These are phyloP conservation scores for Rhodamnia argentea DNA, from an alignment of 345 rosid species.

Conservation along the genomic window DNA sequence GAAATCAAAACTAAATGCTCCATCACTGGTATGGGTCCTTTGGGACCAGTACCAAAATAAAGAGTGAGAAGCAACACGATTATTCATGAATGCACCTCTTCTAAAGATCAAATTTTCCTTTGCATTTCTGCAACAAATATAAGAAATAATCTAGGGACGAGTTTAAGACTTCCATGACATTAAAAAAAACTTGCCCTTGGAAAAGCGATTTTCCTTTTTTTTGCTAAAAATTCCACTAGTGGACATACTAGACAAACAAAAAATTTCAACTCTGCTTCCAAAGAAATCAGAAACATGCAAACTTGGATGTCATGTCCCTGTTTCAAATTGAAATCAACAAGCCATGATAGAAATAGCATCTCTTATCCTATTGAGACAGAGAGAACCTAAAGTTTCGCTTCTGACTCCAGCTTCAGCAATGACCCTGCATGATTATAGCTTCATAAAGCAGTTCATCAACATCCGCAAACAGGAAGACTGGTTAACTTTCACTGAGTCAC, in stretches of 20 bases:
- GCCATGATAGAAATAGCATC: background rate
- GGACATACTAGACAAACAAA: background rate
- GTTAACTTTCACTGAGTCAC: slow-evolving; percentile 14
- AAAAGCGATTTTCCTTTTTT: background rate
- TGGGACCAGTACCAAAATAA: background rate
- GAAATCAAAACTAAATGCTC: background rate
- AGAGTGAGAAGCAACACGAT: background rate
- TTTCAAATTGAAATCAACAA: background rate
- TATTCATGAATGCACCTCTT: background rate
- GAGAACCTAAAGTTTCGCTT: background rate
- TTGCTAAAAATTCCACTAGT: background rate
- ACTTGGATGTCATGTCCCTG: background rate
- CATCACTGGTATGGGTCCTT: background rate
- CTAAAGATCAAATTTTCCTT: background rate
- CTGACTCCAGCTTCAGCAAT: background rate
- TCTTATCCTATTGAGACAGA: background rate
- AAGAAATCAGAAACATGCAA: background rate
- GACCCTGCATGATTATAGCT: background rate
- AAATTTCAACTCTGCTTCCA: background rate
- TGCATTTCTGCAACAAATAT: background rate
- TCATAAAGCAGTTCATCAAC: slow-evolving; percentile 1
- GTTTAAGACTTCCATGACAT: background rate
- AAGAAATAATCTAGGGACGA: background rate
- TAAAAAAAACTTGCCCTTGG: background rate
- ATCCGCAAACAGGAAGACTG: background rate